phyloP scores from a whole-genome alignment of 305 asterid genomes.

The Plantago coronopus region DNA sequence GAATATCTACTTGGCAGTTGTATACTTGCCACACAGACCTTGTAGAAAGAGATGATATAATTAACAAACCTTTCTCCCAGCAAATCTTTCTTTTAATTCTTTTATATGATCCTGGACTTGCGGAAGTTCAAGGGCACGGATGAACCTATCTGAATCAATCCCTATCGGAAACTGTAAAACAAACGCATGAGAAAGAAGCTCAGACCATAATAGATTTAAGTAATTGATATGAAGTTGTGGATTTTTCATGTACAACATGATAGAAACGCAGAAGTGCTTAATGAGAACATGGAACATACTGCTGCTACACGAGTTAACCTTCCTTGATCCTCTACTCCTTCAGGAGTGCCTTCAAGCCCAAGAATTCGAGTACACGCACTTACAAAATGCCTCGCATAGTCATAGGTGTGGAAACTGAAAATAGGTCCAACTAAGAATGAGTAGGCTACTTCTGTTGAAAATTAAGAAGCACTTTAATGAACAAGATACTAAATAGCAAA shows the following conservation, averaged over 20 bases:
- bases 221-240: not conserved
- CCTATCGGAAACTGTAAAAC: conserved; percentile 81
- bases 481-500: conserved; percentile 13
- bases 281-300: conserved; percentile 40
- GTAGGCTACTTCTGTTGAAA: conserved; percentile 21
- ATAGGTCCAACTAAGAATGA: conserved; percentile 26
- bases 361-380: conserved; percentile 96
- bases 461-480: conserved; percentile 6
- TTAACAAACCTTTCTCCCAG: conserved; percentile 73
- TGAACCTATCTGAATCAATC: conserved; percentile 88
- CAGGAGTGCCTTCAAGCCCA: conserved; percentile 95
- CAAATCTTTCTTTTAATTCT: conserved; percentile 70
- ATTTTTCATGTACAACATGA: conserved; percentile 15
- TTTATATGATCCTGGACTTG: conserved; percentile 56
- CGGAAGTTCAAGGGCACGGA: conserved; percentile 62
- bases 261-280: conserved; percentile 10
- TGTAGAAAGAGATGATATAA: conserved; percentile 15
- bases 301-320: conserved; percentile 96
- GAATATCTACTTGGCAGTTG: conserved; percentile 8
- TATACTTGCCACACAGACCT: conserved; percentile 6
- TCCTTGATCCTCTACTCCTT: conserved; percentile 97
- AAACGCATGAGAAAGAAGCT: conserved; percentile 20
- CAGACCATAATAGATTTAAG: conserved; percentile 23
- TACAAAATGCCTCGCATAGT: conserved; percentile 90
- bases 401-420: conserved; percentile 87